Percentiles rank a stretch among this genome's conserved stretches.
phyloP scores from a whole-genome alignment of 257 asterid species.

The Scutellaria galericulata region DNA sequence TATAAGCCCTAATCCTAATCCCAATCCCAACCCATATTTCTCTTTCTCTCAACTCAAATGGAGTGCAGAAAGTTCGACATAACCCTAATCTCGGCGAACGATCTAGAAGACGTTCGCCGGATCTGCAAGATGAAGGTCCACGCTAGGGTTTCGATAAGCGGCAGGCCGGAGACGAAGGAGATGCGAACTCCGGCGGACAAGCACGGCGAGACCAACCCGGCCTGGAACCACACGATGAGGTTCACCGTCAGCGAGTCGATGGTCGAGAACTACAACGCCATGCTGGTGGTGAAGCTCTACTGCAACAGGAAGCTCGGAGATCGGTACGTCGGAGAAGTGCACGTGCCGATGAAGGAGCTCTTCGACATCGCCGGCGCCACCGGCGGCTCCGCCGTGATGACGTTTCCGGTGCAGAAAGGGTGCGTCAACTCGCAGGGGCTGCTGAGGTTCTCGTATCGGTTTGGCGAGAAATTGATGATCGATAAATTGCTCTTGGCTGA shows the following conservation, averaged over 20 bases:
- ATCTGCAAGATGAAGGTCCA: conserved; percentile 70
- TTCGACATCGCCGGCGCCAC: conserved; percentile 47
- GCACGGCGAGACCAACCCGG: conserved; percentile 68
- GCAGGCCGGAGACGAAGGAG: conserved; percentile 41
- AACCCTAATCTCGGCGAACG: conserved; percentile 61
- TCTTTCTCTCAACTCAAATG: conserved; percentile 20
- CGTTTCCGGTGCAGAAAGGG: conserved; percentile 59
- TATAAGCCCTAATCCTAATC: background rate
- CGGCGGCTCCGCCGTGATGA: conserved; percentile 59
- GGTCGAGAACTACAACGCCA: conserved; percentile 49
- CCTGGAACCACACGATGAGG: conserved; percentile 67
- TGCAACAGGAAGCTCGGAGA: conserved; percentile 72
- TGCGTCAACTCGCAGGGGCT: conserved; percentile 65
- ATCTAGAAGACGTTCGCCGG: conserved; percentile 59
- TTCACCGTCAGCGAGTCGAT: conserved; percentile 56
- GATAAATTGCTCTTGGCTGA: conserved; percentile 66
- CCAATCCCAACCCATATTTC: background rate
- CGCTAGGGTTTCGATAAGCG: conserved; percentile 59
- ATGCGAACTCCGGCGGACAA: conserved; percentile 60
- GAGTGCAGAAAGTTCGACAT: conserved; percentile 52
- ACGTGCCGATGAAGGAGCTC: conserved; percentile 62
- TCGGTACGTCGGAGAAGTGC: conserved; percentile 70
- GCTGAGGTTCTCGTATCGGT: conserved; percentile 59
- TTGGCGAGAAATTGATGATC: conserved; percentile 60
- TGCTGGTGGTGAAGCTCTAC: conserved; percentile 67